Conservation (phyloP, 2,329 filamentous ascomycete species). For the Ophiostoma fasciatum region DNA sequence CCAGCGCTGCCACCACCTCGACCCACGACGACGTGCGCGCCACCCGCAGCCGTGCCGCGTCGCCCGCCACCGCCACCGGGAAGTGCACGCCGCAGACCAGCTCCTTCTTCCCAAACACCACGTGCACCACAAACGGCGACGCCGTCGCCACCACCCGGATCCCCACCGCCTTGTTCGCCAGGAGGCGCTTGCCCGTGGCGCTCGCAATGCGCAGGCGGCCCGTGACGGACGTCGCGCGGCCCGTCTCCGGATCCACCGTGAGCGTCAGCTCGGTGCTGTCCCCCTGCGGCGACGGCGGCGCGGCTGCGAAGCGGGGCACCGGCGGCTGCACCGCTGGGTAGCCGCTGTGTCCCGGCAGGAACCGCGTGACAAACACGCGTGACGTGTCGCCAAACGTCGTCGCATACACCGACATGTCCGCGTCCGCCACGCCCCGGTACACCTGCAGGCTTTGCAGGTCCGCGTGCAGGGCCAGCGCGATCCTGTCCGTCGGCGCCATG, state of each 20-base stretch:
- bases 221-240: conserved; percentile 22
- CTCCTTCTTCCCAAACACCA: conserved; percentile 22
- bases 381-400: conserved; percentile 16
- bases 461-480: conserved; percentile 20
- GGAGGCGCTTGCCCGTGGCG: conserved; percentile 19
- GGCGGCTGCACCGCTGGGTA: conserved; percentile 15
- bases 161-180: conserved; percentile 23
- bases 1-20: conserved; percentile 25
- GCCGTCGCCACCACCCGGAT: conserved; percentile 23
- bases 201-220: conserved; percentile 25
- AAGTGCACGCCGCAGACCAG: conserved; percentile 23
- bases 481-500: conserved; percentile 15
- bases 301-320: not conserved
- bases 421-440: conserved; percentile 16
- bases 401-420: conserved; percentile 19
- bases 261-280: conserved; percentile 15
- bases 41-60: conserved; percentile 23
- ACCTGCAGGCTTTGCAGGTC: conserved; percentile 13
- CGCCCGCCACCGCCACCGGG: conserved; percentile 23
- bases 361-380: conserved; percentile 22
- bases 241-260: conserved; percentile 16
- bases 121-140: conserved; percentile 25
- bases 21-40: conserved; percentile 29
- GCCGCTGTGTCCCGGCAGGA: conserved; percentile 20
- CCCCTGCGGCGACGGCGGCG: not conserved